Conservation (phyloP, 441 rosid species). For the Pelargonium cotyledonis region DNA sequence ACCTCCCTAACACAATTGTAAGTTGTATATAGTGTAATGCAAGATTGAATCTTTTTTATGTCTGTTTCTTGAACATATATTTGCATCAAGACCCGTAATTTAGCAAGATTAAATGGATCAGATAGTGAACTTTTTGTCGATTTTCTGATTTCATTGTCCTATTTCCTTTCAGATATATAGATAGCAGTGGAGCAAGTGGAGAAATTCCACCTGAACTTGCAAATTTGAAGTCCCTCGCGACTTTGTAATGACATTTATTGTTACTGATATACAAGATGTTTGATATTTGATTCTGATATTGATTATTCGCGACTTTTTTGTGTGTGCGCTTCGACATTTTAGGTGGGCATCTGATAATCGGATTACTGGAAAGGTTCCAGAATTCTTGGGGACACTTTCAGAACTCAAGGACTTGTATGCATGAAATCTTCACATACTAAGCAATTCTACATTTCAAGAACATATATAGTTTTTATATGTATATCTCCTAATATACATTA, state of each 20-base stretch:
- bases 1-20: slow-evolving; percentile 44
- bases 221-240: slow-evolving; percentile 42
- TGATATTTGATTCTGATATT: neutral
- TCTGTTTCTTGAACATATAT: slow-evolving; percentile 2
- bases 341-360: slow-evolving; percentile 62
- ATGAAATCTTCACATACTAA: slow-evolving; percentile 4
- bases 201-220: slow-evolving; percentile 42
- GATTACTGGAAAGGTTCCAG: slow-evolving; percentile 46
- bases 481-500: neutral
- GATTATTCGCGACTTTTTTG: neutral
- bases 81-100: neutral
- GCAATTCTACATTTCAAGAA: neutral
- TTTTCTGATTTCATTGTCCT: neutral
- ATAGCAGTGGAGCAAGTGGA: slow-evolving; percentile 56
- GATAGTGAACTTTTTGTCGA: neutral
- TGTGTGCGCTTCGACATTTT: slow-evolving; percentile 7
- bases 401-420: slow-evolving; percentile 42
- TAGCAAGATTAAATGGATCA: neutral
- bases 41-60: neutral
- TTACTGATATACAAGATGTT: neutral
- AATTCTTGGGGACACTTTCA: slow-evolving; percentile 36
- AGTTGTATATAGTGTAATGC: slow-evolving; percentile 14
- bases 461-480: no score
- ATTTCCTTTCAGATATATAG: slow-evolving; percentile 41
- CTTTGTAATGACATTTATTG: slow-evolving; percentile 28